phyloP scores from a whole-genome alignment of 345 rosid genomes.

The Garcia nutans region DNA sequence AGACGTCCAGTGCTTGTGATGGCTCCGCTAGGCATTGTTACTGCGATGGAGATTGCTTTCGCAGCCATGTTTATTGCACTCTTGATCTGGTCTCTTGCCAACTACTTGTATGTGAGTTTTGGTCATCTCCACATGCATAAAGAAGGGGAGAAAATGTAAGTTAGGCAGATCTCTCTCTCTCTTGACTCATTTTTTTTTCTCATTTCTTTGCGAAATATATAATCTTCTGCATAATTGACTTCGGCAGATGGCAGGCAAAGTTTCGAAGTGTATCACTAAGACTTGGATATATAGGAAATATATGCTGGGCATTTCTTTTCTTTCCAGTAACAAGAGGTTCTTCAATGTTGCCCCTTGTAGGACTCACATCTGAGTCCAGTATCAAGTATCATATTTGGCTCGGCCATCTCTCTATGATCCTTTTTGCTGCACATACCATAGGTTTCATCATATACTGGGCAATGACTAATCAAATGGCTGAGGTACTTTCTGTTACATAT shows the following conservation, averaged over 20 bases:
- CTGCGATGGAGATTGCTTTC: constrained; percentile 48
- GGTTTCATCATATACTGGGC: constrained; percentile 59
- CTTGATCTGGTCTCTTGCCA: constrained; percentile 47
- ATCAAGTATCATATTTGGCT: constrained; percentile 78
- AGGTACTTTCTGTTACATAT: constrained; percentile 27
- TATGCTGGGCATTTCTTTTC: constrained; percentile 70
- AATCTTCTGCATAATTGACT: background rate
- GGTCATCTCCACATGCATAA: constrained; percentile 38
- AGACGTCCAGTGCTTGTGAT: constrained; percentile 47
- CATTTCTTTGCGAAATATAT: background rate
- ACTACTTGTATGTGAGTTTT: constrained; percentile 54
- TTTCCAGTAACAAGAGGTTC: constrained; percentile 67
- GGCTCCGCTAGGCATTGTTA: constrained; percentile 63
- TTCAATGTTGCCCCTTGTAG: constrained; percentile 51
- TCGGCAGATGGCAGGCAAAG: constrained; percentile 56
- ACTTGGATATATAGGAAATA: constrained; percentile 56
- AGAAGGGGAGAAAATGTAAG: constrained; percentile 42
- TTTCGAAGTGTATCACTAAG: constrained; percentile 49
- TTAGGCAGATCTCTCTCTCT: background rate
- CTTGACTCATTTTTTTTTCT: background rate
- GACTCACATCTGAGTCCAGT: constrained; percentile 64
- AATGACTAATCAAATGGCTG: constrained; percentile 39
- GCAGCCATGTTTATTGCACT: constrained; percentile 55
- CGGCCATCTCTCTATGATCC: constrained; percentile 54
- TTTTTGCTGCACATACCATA: constrained; percentile 42